phyloP scores from a whole-genome alignment of 2,329 filamentous ascomycete species.

The Trichoderma oligosporum region DNA sequence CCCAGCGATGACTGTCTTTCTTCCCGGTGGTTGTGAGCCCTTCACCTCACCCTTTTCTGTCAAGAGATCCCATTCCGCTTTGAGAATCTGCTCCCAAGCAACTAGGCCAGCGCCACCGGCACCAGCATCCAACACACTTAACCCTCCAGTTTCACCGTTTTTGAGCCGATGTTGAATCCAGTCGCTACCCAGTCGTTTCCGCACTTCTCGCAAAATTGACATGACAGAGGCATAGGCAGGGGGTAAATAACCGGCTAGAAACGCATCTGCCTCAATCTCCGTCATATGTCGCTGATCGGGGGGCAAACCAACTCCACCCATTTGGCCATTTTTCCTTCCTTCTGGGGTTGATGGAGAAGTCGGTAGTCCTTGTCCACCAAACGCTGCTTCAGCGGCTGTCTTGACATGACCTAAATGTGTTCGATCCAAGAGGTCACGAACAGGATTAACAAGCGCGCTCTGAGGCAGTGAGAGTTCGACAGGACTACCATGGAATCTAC shows the following conservation, averaged over 20 bases:
- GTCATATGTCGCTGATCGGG: constrained; percentile 64
- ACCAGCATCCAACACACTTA: constrained; percentile 70
- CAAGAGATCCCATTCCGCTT: constrained; percentile 76
- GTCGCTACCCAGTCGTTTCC: constrained; percentile 64
- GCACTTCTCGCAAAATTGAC: constrained; percentile 67
- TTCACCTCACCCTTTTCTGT: constrained; percentile 45
- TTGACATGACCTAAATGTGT: constrained; percentile 71
- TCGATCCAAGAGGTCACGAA: constrained; percentile 63
- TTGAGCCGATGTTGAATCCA: constrained; percentile 66
- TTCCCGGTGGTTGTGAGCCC: constrained; percentile 56
- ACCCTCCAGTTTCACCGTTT: constrained; percentile 52
- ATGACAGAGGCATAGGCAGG: constrained; percentile 65
- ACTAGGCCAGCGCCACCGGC: constrained; percentile 68
- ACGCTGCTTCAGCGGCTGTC: constrained; percentile 65
- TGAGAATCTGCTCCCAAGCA: constrained; percentile 73
- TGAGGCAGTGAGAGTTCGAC: constrained; percentile 72
- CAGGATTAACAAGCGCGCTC: constrained; percentile 64
- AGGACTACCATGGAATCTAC: constrained; percentile 70
- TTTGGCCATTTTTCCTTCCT: constrained; percentile 52
- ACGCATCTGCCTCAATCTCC: constrained; percentile 71
- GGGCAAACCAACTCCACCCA: constrained; percentile 62
- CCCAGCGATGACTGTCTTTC: constrained; percentile 75
- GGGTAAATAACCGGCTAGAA: constrained; percentile 65
- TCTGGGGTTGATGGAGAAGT: constrained; percentile 69
- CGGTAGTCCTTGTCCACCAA: constrained; percentile 74